phyloP scores from a whole-genome alignment of 2,329 filamentous ascomycete genomes.

The Pseudogymnoascus destructans region DNA sequence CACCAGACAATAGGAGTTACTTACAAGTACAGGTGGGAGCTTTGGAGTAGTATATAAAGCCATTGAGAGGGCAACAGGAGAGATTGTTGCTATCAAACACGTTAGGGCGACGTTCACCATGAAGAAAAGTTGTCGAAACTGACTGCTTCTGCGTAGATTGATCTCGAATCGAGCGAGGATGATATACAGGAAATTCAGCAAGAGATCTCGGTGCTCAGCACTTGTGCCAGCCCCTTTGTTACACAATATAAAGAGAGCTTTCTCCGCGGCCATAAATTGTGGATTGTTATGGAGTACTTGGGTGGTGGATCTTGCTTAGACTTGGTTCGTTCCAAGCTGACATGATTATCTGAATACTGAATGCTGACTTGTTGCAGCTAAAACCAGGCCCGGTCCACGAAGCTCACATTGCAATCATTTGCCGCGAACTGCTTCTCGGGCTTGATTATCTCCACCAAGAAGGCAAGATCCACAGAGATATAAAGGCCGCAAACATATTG shows the following conservation, averaged over 20 bases:
- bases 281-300: conserved; percentile 98
- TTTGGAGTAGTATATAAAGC: conserved; percentile 97
- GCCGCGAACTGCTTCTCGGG: conserved; percentile 76
- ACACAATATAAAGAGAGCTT: conserved; percentile 97
- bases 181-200: conserved; percentile 97
- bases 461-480: conserved; percentile 91
- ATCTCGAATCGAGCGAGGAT: conserved; percentile 96
- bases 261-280: conserved; percentile 88
- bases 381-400: conserved; percentile 85
- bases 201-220: conserved; percentile 89
- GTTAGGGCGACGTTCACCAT: conserved; percentile 37
- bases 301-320: conserved; percentile 93
- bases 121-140: conserved; percentile 12
- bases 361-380: conserved; percentile 39
- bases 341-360: background rate
- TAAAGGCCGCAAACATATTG: conserved; percentile 93
- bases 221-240: conserved; percentile 84
- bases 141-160: conserved; percentile 53
- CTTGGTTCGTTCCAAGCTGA: conserved; percentile 42
- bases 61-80: conserved; percentile 78
- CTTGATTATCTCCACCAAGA: conserved; percentile 88
- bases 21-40: conserved; percentile 56
- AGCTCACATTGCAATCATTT: conserved; percentile 84
- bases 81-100: conserved; percentile 94
- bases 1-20: background rate